A percentile compares a stretch with the other conserved stretches of the same genome.
These are phyloP conservation scores for Ceratocystiopsis brevicomis DNA, from an alignment of 2,329 filamentous ascomycete genomes.

Conservation along the genomic window DNA sequence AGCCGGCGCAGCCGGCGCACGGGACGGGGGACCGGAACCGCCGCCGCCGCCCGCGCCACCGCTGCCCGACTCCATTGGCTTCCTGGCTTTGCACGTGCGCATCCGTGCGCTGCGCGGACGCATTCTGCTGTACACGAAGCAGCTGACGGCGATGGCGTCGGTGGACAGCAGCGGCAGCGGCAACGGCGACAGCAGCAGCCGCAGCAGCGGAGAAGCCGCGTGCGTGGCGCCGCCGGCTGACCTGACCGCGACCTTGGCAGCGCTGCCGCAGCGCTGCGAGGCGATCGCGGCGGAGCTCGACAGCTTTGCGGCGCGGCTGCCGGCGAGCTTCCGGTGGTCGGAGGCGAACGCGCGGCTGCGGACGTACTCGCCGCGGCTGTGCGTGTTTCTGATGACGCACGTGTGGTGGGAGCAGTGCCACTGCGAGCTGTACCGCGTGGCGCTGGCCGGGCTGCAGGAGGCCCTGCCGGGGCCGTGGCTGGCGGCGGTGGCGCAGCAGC, in stretches of 20 bases:
- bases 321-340: conserved; percentile 37
- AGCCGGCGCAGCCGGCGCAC: no score
- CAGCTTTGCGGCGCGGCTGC: conserved; percentile 32
- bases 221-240: background rate
- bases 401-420: conserved; percentile 41
- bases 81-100: conserved; percentile 35
- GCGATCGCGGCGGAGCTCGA: conserved; percentile 27
- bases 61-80: conserved; percentile 33
- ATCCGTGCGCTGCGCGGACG: conserved; percentile 35
- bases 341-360: conserved; percentile 35
- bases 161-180: background rate
- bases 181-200: background rate
- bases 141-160: conserved; percentile 10
- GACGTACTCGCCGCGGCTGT: conserved; percentile 36
- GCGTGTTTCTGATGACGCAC: conserved; percentile 40
- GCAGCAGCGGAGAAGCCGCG: background rate
- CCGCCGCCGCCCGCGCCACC: conserved; percentile 17
- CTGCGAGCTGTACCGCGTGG: conserved; percentile 36
- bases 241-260: background rate
- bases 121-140: conserved; percentile 34
- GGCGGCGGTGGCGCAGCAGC: conserved; percentile 19
- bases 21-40: no score
- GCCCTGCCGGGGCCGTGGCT: conserved; percentile 26
- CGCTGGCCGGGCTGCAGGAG: conserved; percentile 31
- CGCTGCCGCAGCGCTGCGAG: conserved; percentile 25